Percentiles rank a stretch among this genome's conserved stretches.
phyloP scores from a whole-genome alignment of 495 filamentous ascomycete genomes.

The Astrocystis sublimbata region DNA sequence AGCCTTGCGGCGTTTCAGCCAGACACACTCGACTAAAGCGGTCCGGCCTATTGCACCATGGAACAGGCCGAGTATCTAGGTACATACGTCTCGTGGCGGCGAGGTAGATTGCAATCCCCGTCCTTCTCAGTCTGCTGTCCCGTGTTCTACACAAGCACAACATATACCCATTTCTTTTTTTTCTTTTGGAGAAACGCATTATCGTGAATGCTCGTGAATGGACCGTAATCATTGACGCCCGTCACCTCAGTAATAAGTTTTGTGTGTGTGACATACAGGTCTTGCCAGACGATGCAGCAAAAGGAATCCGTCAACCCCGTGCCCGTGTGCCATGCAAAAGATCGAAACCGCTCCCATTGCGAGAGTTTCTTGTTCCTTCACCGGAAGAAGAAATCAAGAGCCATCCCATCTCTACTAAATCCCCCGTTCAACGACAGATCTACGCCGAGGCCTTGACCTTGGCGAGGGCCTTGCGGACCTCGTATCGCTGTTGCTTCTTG shows the following conservation, averaged over 20 bases:
- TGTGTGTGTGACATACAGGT: slow-evolving; percentile 51
- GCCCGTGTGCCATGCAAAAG: slow-evolving; percentile 49
- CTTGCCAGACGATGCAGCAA: slow-evolving; percentile 52
- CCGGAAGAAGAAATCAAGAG: slow-evolving; percentile 29
- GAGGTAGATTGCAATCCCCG: not conserved
- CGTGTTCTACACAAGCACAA: slow-evolving; percentile 2
- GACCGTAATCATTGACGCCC: slow-evolving; percentile 46
- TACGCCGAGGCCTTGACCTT: slow-evolving; percentile 64
- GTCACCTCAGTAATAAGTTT: slow-evolving; percentile 39
- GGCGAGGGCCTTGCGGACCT: slow-evolving; percentile 88
- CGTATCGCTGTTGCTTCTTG: slow-evolving; percentile 97
- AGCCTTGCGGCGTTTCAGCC: not conserved
- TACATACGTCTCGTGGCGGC: slow-evolving; percentile 1
- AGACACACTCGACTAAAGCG: slow-evolving; percentile 3
- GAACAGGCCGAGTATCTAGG: slow-evolving; percentile 5
- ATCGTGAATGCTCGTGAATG: slow-evolving; percentile 20
- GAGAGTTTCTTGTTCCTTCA: slow-evolving; percentile 26
- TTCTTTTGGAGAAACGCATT: slow-evolving; percentile 14
- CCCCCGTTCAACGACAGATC: slow-evolving; percentile 23
- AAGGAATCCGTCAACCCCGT: slow-evolving; percentile 48
- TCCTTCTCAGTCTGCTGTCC: not conserved
- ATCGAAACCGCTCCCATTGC: slow-evolving; percentile 40
- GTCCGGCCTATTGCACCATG: slow-evolving; percentile 7
- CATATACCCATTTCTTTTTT: not conserved
- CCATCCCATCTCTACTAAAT: slow-evolving; percentile 20